phyloP scores from a whole-genome alignment of 108 stramenopile species.

The Nitzschia sp. region DNA sequence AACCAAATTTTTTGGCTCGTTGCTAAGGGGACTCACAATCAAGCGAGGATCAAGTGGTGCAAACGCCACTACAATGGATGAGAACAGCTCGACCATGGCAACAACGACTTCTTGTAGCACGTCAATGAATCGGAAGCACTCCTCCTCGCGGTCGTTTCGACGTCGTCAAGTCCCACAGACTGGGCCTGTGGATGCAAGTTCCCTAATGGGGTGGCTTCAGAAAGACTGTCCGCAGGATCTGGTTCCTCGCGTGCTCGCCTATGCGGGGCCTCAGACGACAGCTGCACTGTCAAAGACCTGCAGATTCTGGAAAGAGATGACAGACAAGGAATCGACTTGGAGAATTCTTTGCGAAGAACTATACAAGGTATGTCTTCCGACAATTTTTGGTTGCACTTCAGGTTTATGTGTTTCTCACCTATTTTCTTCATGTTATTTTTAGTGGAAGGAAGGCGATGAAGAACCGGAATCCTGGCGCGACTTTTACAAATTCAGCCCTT shows the following conservation, averaged over 20 bases:
- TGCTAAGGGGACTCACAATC: conserved; percentile 2
- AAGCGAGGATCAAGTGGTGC: neutral
- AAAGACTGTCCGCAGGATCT: conserved; percentile 59
- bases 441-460: conserved; percentile 73
- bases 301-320: conserved; percentile 65
- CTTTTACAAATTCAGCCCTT: conserved; percentile 64
- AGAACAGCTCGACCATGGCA: neutral
- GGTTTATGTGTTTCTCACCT: neutral
- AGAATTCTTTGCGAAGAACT: conserved; percentile 67
- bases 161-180: neutral
- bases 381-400: neutral
- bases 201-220: conserved; percentile 40
- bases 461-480: conserved; percentile 64
- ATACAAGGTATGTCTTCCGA: conserved; percentile 61
- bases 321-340: conserved; percentile 72
- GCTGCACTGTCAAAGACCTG: conserved; percentile 44
- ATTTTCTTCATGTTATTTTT: conserved; percentile 3
- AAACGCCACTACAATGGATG: neutral
- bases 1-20: neutral
- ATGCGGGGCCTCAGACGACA: conserved; percentile 66
- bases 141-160: neutral
- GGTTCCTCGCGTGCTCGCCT: conserved; percentile 66
- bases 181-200: neutral
- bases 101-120: neutral
- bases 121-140: neutral